Evolutionary conservation across 345 rosid species (phyloP).

Genomic region (Eucalyptus curtisii): DNA sequence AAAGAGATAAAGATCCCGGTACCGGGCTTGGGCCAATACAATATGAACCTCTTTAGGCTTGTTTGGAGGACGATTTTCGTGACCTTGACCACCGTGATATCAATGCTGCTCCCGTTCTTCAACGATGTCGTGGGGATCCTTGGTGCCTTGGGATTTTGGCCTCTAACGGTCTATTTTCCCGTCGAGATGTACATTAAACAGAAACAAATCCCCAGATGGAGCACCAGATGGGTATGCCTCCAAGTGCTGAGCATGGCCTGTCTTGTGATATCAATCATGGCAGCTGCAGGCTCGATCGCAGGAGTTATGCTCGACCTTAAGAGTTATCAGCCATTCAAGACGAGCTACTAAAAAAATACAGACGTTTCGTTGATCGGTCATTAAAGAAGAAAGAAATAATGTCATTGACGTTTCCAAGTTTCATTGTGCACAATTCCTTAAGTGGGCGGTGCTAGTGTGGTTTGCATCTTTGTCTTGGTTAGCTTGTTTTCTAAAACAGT

Average conservation of each 20-base stretch:
- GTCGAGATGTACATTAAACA: constrained; percentile 50
- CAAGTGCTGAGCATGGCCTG: constrained; percentile 35
- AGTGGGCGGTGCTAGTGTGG: not conserved
- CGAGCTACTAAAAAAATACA: constrained; percentile 22
- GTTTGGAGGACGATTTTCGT: constrained; percentile 42
- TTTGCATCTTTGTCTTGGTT: not conserved
- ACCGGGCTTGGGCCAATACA: constrained; percentile 9
- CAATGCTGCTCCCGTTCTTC: constrained; percentile 51
- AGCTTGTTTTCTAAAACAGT: not conserved
- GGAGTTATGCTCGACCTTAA: constrained; percentile 33
- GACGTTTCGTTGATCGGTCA: no score
- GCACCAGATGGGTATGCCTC: constrained; percentile 46
- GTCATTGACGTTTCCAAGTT: not conserved
- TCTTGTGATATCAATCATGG: constrained; percentile 21
- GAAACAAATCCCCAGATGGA: constrained; percentile 34
- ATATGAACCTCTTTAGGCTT: constrained; percentile 28
- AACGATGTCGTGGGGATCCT: constrained; percentile 40
- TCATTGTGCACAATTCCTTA: not conserved
- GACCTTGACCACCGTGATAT: constrained; percentile 31
- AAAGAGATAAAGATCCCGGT: constrained; percentile 22
- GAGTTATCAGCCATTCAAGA: constrained; percentile 29
- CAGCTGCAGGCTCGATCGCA: constrained; percentile 41
- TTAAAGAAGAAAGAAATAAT: not conserved
- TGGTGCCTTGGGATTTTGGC: constrained; percentile 57
- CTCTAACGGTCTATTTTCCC: constrained; percentile 43